A percentile compares a stretch with the other conserved stretches of the same genome.
Conservation (phyloP, 768 basidiomycete genomes). For the Russula abietina region DNA sequence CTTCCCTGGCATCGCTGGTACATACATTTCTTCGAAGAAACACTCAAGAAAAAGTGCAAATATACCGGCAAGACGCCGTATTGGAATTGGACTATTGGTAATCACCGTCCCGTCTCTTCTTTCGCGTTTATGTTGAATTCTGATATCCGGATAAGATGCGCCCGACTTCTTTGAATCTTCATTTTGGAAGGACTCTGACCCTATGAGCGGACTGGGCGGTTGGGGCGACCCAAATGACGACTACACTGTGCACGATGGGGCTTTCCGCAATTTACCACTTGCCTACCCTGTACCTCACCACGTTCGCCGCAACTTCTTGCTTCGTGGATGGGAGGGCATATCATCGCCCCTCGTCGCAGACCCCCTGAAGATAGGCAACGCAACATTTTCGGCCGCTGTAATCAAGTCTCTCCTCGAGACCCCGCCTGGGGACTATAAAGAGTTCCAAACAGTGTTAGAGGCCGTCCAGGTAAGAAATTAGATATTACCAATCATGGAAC, state of each 20-base stretch:
- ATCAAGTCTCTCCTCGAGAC: conserved; percentile 28
- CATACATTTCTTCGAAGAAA: conserved; percentile 23
- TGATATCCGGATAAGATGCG: conserved; percentile 23
- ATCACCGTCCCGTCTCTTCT: neutral
- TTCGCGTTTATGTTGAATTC: neutral
- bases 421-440: conserved; percentile 31
- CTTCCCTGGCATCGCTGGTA: conserved; percentile 31
- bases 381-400: conserved; percentile 27
- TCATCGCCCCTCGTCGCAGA: conserved; percentile 23
- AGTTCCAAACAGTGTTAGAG: conserved; percentile 32
- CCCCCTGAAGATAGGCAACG: conserved; percentile 27
- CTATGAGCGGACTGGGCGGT: conserved; percentile 28
- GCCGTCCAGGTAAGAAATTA: conserved; percentile 26
- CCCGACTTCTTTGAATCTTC: conserved; percentile 25
- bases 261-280: conserved; percentile 27
- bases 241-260: conserved; percentile 29
- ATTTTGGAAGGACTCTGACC: conserved; percentile 26
- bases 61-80: conserved; percentile 28
- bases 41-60: conserved; percentile 27
- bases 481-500: neutral
- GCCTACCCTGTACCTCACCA: conserved; percentile 34
- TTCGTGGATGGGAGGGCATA: conserved; percentile 6
- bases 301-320: conserved; percentile 33
- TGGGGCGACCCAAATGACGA: conserved; percentile 28
- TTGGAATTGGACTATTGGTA: conserved; percentile 31